A percentile compares a stretch with the other conserved stretches of the same genome.
Conservation (phyloP, 2,329 filamentous ascomycete species). For the Stagonosporopsis rhizophila region DNA sequence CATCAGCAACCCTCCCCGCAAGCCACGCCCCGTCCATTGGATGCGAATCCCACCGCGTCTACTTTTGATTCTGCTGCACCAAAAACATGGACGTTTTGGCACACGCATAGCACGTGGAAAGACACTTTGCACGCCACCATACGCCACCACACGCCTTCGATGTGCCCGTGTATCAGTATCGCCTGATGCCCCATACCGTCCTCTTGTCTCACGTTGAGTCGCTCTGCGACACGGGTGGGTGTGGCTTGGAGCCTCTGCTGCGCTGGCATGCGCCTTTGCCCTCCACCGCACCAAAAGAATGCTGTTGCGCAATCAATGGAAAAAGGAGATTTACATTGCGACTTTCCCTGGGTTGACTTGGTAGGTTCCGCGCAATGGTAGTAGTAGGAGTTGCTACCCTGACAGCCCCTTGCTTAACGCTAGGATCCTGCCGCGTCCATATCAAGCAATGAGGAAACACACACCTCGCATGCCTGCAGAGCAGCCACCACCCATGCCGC, state of each 20-base stretch:
- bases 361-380: too few relatives aligned
- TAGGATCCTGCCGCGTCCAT: not conserved
- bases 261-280: slow-evolving; percentile 3
- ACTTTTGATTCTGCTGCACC: not conserved
- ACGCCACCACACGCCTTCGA: slow-evolving; percentile 16
- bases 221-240: slow-evolving; percentile 1
- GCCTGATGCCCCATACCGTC: slow-evolving; percentile 4
- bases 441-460: not conserved
- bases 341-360: not conserved
- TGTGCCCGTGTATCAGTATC: slow-evolving; percentile 11
- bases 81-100: slow-evolving; percentile 6
- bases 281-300: not conserved
- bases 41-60: not conserved
- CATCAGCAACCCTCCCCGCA: slow-evolving; percentile 11
- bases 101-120: slow-evolving; percentile 17
- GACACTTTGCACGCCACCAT: slow-evolving; percentile 14
- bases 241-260: slow-evolving; percentile 2
- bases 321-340: not conserved
- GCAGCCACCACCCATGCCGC: slow-evolving; percentile 3
- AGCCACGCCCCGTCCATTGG: slow-evolving; percentile 8
- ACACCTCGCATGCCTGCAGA: not conserved
- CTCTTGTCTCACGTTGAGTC: slow-evolving; percentile 9
- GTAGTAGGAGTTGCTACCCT: not conserved
- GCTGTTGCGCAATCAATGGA: not conserved
- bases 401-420: slow-evolving; percentile 7